Percentiles rank a stretch among this genome's conserved stretches.
Evolutionary conservation across 306 rosid genomes (phyloP).

Genomic region (Castanospermum australe): DNA sequence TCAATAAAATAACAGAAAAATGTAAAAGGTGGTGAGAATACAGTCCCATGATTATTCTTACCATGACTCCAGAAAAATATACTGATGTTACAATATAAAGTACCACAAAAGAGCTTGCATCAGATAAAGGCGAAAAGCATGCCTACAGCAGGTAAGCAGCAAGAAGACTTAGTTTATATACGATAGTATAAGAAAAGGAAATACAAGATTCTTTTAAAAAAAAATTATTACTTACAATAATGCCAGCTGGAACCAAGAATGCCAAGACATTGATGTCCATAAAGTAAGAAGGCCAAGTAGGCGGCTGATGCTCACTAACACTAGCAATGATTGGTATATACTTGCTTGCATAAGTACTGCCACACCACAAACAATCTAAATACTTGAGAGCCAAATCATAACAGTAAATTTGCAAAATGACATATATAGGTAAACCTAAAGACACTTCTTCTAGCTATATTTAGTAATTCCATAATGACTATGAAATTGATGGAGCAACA

Average conservation of each 20-base stretch:
- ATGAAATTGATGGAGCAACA: constrained; percentile 17
- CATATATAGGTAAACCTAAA: neutral
- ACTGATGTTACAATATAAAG: constrained; percentile 89
- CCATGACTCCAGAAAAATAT: constrained; percentile 99
- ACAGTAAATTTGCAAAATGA: constrained; percentile 13
- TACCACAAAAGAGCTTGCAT: constrained; percentile 91
- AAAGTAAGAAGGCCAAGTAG: constrained; percentile 99
- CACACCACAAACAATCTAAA: constrained; percentile 23
- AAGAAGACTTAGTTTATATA: constrained; percentile 16
- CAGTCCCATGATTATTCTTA: constrained; percentile 43
- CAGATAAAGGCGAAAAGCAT: constrained; percentile 90
- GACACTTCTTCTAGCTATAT: neutral
- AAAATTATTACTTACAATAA: constrained; percentile 56
- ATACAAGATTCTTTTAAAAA: neutral
- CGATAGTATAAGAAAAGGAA: neutral
- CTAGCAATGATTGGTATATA: constrained; percentile 99
- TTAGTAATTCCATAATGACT: neutral
- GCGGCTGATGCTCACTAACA: constrained; percentile 99
- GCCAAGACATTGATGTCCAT: constrained; percentile 99
- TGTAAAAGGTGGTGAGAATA: constrained; percentile 3
- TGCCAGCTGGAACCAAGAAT: constrained; percentile 98
- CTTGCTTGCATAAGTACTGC: constrained; percentile 99
- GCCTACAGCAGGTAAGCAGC: constrained; percentile 61
- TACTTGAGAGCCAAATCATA: constrained; percentile 7
- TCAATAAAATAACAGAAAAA: constrained; percentile 16